Conservation (phyloP, 2,329 filamentous ascomycete genomes). For the Fusarium nygamai region DNA sequence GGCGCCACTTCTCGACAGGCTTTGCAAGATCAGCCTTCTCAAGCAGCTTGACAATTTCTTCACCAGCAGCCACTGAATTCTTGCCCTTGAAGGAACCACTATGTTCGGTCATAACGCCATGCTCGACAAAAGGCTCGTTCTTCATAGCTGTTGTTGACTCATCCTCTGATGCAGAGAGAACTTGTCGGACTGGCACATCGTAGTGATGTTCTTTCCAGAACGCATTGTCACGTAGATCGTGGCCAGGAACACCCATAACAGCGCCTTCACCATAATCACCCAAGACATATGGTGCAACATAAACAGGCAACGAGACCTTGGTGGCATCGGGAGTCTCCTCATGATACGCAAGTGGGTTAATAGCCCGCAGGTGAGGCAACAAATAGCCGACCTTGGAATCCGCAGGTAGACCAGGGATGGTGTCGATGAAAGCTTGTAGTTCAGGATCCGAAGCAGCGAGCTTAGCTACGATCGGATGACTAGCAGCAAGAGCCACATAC, state of each 20-base stretch:
- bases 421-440: slow-evolving; percentile 75
- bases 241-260: slow-evolving; percentile 91
- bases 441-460: slow-evolving; percentile 68
- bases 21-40: slow-evolving; percentile 67
- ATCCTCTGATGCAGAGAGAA: slow-evolving; percentile 65
- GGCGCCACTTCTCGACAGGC: slow-evolving; percentile 76
- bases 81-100: slow-evolving; percentile 73
- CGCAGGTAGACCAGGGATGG: slow-evolving; percentile 63
- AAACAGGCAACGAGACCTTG: slow-evolving; percentile 74
- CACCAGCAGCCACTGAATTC: slow-evolving; percentile 69
- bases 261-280: slow-evolving; percentile 88
- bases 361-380: slow-evolving; percentile 68
- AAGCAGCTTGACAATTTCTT: slow-evolving; percentile 67
- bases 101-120: slow-evolving; percentile 73
- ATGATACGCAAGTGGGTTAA: slow-evolving; percentile 72
- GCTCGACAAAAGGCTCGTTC: slow-evolving; percentile 68
- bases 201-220: slow-evolving; percentile 81
- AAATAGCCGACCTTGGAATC: slow-evolving; percentile 75
- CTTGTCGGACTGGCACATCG: slow-evolving; percentile 68
- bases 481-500: slow-evolving; percentile 81
- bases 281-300: slow-evolving; percentile 85
- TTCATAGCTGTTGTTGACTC: slow-evolving; percentile 55
- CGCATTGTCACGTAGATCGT: slow-evolving; percentile 79
- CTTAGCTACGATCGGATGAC: slow-evolving; percentile 73
- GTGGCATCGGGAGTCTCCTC: slow-evolving; percentile 60